Base-by-base conservation (phyloP, 345 rosid genomes). In the Mercurialis annua region DNA sequence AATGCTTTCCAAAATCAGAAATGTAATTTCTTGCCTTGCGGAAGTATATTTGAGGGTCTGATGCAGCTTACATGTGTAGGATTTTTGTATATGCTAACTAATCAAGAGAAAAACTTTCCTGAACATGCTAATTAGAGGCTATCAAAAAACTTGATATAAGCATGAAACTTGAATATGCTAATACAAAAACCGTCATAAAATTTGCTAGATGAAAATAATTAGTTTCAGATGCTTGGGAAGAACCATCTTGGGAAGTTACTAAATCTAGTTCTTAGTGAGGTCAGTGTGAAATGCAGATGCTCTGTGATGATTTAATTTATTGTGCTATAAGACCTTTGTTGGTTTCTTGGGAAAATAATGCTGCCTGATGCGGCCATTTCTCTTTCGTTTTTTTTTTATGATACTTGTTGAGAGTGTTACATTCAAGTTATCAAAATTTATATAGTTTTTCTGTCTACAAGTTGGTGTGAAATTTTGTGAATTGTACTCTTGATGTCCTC, bases 401-500 rank as follows among this genome's bases (percentile, higher is more conserved):
- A 42, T 61, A 23, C 33, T 20, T 61, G 12, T 42, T 26, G 51
- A 42, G 51, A 42, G 18, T 43, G 18, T 8, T 61, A 2, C 36
- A 26, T 43, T 26, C 36, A 16, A 26, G 51, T 43, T 14, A 24
- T 5, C 62, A 0, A 38, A 38, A 29, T 31, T 18, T 21, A 12
- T 31, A n/a, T 12, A 44, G 12, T 4, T 59, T 33, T 14, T n/a
- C 63, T 29, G 1, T 3, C 4, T 64, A 16, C 50, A 58, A n/a
- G 38, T 47, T 49, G 43, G 58, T 50, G n/a, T 24, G 61, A 67
- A 18, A 21, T 26, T 67, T 47, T 64, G 70, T 63, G 57, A 70
- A 63, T 61, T 67, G 71, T 40, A 21, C 61, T 46, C 36, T 36
- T 65, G 72, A 31, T 50, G 44, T 59, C 60, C 43, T 58, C 17